Evolutionary conservation across 2,329 filamentous ascomycete genomes (phyloP).

Genomic region (Aureobasidium namibiae): DNA sequence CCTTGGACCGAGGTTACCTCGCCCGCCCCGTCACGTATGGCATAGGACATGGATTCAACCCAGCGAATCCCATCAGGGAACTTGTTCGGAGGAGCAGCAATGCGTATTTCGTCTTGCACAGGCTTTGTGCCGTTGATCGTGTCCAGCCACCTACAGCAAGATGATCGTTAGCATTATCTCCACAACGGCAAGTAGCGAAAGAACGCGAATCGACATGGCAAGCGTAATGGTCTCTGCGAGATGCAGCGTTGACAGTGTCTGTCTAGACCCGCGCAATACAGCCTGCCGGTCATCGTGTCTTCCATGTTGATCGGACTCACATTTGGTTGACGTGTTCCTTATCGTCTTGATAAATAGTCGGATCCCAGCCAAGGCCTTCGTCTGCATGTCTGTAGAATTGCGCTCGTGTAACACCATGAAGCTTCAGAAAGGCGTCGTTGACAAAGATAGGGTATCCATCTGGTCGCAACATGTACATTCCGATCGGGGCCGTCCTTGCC

Average conservation of each 20-base stretch:
- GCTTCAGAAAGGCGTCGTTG: constrained; percentile 33
- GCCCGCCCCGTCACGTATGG: not conserved
- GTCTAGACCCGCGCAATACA: too few species aligned
- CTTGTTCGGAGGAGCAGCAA: not conserved
- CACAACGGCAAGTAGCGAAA: too few species aligned
- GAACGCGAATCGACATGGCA: too few species aligned
- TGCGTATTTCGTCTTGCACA: not conserved
- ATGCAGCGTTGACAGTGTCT: too few species aligned
- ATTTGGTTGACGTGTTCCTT: not conserved
- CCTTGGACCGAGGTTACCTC: not conserved
- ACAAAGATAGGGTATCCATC: constrained; percentile 30
- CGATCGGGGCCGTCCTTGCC: constrained; percentile 30
- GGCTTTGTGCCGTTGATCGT: not conserved
- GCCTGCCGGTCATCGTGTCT: too few species aligned
- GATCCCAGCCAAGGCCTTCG: constrained; percentile 18
- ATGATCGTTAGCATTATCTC: too few species aligned
- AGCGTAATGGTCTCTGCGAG: too few species aligned
- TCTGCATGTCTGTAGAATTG: constrained; percentile 11
- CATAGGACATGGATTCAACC: not conserved
- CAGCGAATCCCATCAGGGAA: not conserved
- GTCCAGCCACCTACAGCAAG: not conserved
- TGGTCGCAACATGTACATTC: constrained; percentile 22
- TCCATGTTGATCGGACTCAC: too few species aligned
- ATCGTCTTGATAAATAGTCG: not conserved
- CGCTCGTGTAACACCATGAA: constrained; percentile 23